Evolutionary conservation across 768 basidiomycete genomes (phyloP).

Genomic region (Panellus pusillus): DNA sequence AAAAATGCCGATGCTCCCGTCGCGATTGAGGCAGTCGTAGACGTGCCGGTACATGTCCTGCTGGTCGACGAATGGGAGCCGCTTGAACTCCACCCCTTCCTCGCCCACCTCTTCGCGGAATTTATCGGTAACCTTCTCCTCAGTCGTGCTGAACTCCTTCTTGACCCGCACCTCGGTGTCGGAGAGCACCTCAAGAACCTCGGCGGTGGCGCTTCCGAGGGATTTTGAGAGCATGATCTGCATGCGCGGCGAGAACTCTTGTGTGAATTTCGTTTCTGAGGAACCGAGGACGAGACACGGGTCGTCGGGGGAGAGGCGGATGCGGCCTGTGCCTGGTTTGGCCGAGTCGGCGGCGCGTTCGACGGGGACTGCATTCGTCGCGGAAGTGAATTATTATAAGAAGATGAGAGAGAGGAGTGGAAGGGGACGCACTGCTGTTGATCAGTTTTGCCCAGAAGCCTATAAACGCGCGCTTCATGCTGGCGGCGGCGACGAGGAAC

Average conservation of each 20-base stretch:
- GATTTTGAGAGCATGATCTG: slow-evolving; percentile 87
- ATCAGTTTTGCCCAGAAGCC: slow-evolving; percentile 82
- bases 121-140: slow-evolving; percentile 71
- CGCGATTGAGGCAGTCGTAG: slow-evolving; percentile 80
- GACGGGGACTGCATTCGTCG: slow-evolving; percentile 67
- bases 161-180: slow-evolving; percentile 85
- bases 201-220: slow-evolving; percentile 72
- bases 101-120: slow-evolving; percentile 55
- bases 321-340: slow-evolving; percentile 67
- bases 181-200: slow-evolving; percentile 85
- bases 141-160: slow-evolving; percentile 83
- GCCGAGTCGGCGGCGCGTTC: slow-evolving; percentile 88
- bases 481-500: slow-evolving; percentile 87
- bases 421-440: slow-evolving; percentile 61
- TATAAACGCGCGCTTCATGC: slow-evolving; percentile 75
- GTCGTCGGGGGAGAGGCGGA: slow-evolving; percentile 73
- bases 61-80: slow-evolving; percentile 88
- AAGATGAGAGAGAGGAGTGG: no score
- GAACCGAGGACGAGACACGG: slow-evolving; percentile 75
- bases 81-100: slow-evolving; percentile 78
- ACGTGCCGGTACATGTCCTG: slow-evolving; percentile 93
- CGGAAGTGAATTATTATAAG: not conserved
- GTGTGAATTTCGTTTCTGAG: slow-evolving; percentile 73
- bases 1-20: slow-evolving; percentile 93
- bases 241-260: slow-evolving; percentile 73